Conservation (phyloP, 768 basidiomycete species). For the Boletus fagicola region DNA sequence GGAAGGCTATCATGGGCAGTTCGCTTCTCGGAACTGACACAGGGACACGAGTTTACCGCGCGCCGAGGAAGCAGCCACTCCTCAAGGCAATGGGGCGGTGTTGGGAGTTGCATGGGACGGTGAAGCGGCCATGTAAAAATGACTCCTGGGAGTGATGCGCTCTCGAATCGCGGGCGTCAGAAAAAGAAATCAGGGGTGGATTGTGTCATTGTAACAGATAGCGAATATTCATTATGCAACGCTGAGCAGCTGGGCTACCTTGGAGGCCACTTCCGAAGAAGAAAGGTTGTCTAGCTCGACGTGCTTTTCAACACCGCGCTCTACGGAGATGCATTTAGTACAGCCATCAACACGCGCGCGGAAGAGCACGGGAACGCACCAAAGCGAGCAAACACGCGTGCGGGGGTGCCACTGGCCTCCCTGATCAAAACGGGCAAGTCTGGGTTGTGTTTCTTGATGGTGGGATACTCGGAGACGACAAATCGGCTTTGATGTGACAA, state of each 20-base stretch:
- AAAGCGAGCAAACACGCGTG: constrained; percentile 81
- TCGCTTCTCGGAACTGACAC: constrained; percentile 6
- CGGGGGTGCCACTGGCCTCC: constrained; percentile 76
- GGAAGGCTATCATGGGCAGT: constrained; percentile 3
- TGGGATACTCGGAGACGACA: constrained; percentile 68
- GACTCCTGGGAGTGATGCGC: background rate
- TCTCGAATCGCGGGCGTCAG: background rate
- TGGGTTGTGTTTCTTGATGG: constrained; percentile 79
- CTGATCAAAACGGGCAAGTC: constrained; percentile 83
- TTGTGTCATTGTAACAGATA: constrained; percentile 5
- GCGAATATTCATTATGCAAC: constrained; percentile 19
- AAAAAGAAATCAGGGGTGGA: constrained; percentile 1
- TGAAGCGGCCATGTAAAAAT: background rate
- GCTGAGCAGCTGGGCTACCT: constrained; percentile 61
- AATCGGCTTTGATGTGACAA: constrained; percentile 59
- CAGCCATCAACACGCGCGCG: constrained; percentile 11
- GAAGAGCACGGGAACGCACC: constrained; percentile 49
- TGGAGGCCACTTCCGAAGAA: constrained; percentile 66
- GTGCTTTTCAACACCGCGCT: constrained; percentile 78
- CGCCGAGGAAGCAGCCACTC: constrained; percentile 12
- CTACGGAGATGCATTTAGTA: constrained; percentile 39
- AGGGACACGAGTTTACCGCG: constrained; percentile 21
- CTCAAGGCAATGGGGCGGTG: constrained; percentile 24
- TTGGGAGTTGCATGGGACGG: background rate
- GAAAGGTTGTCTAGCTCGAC: constrained; percentile 77